Base-by-base conservation (phyloP, 495 filamentous ascomycete species). In the Penicillium coprophilum region DNA sequence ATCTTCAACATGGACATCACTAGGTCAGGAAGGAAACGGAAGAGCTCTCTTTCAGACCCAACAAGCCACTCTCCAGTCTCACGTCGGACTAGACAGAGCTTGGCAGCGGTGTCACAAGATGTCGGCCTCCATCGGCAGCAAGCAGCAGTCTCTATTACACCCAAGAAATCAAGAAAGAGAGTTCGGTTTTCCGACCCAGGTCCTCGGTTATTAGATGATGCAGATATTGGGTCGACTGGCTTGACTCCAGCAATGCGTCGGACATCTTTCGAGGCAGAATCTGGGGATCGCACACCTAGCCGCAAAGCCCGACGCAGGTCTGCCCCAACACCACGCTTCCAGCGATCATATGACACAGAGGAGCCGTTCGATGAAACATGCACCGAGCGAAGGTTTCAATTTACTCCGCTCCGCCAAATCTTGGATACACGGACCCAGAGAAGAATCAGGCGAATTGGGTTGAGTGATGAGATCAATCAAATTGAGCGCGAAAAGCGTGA, bases 171-270 rank as follows among this genome's bases (percentile, higher is more conserved):
- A 11, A 82, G 80, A 60, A 89, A 90, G 63, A 80, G 77, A 60
- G 86, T 88, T 43, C 85, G 88, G 27, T 89, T 89, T 68, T 90
- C 87, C 0, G 86, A 91, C 50, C 86, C 86, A 6, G 86, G 85
- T 4, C 83, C 82, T 28, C 67, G 65, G 13, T 21, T 54, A 10
- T 55, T 67, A 46, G 71, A 68, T 28, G 64, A 68, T 21, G 57
- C 53, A 17, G 56, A 60, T 6, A 52, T 59, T 21, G 57, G 66
- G 40, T 81, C 85, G 2, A 89, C 87, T 0, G 87, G 87, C 13
- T 68, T 92, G 21, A 91, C 88, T 3, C 88, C 87, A 1, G 80
- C 86, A 49, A 72, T 91, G 50, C 71, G 72, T 11, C 82, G 85
- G 17, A 80, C 87, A 1, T 83, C 79, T 0, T 75, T 87, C 39